Percentiles rank a stretch among this genome's conserved stretches.
These are phyloP conservation scores for Lojkania enalia DNA, from an alignment of 2,329 filamentous ascomycete genomes.

Conservation along the genomic window DNA sequence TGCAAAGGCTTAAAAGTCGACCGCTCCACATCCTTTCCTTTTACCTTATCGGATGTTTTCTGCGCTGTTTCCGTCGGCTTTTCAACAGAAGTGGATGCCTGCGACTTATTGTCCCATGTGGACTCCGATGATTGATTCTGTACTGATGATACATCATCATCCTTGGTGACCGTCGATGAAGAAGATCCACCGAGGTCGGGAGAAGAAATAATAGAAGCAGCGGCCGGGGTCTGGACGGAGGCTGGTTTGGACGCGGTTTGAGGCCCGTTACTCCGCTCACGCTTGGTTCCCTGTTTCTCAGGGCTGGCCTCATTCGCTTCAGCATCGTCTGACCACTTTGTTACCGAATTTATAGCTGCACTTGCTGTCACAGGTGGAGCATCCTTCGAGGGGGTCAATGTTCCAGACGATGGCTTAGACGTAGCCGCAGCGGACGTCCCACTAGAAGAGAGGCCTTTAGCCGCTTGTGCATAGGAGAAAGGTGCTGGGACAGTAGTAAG, in stretches of 20 bases:
- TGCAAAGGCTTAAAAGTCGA: slow-evolving; percentile 64
- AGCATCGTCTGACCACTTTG: slow-evolving; percentile 54
- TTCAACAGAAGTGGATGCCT: slow-evolving; percentile 66
- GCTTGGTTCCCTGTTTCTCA: slow-evolving; percentile 29
- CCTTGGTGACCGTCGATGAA: slow-evolving; percentile 58
- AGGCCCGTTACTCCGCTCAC: slow-evolving; percentile 25
- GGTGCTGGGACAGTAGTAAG: slow-evolving; percentile 51
- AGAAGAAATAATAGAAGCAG: slow-evolving; percentile 48
- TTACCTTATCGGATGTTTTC: slow-evolving; percentile 59
- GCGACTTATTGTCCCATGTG: slow-evolving; percentile 68
- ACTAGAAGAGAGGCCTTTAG: slow-evolving; percentile 70
- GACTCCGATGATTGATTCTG: slow-evolving; percentile 67
- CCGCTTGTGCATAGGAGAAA: slow-evolving; percentile 96
- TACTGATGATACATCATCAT: slow-evolving; percentile 63
- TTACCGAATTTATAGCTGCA: slow-evolving; percentile 37
- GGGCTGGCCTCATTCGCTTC: slow-evolving; percentile 44
- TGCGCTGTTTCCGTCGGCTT: slow-evolving; percentile 58
- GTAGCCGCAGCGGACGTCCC: slow-evolving; percentile 48
- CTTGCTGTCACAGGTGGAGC: slow-evolving; percentile 27
- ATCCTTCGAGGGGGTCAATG: slow-evolving; percentile 48
- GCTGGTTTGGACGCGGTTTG: slow-evolving; percentile 25
- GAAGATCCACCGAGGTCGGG: slow-evolving; percentile 60
- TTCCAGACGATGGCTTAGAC: slow-evolving; percentile 51
- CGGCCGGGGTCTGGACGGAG: slow-evolving; percentile 13
- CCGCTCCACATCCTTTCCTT: slow-evolving; percentile 50